Base-by-base conservation (phyloP, 176 grass and related monocot genomes). In the Typha latifolia region DNA sequence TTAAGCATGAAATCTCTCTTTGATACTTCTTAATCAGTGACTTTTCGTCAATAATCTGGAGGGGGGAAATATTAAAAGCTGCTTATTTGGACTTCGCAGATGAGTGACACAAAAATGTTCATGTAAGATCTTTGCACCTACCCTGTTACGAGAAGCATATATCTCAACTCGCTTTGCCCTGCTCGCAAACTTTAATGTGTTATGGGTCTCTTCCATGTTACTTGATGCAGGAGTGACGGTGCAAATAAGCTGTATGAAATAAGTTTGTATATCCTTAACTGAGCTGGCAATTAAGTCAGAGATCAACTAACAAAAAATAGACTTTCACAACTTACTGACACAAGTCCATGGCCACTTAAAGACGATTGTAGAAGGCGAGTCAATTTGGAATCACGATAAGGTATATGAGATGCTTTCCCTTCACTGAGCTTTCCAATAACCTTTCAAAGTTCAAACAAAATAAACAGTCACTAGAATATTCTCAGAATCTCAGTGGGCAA, bases 11-110 rank as follows among this genome's bases (percentile, higher is more conserved):
- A 78, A 99, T 99, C 82, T 99, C 94, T 72, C 77, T 87, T 80
- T 99, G 94, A 77, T 99, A 99, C 81, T 99, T 99, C 78, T 99
- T 99, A 66, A 99, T 99, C 81, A 99, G 79, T 59, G 94, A 99
- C 62, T 99, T 99, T n/a, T 99, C 94, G 64, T 99, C 94, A 66
- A 99, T 86, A 56, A 90, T 87, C 89, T 97, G 70, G 51, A 84
- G 57, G 14, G 56, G 47, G 83, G 78, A 49, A 11, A 50, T 4
- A 37, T 6, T 37, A 64, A 51, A 49, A 49, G 6, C 4, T n/a
- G 14, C 56, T 43, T 75, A 49, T 77, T 71, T 1, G 11, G 51
- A 18, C n/a, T 55, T 55, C n/a, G 4, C 3, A 55, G 15, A 16
- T 5, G 51, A 16, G 52, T 20, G 20, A 57, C 10, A 20, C 19